Evolutionary conservation across 768 basidiomycete genomes (phyloP).

Genomic region (Russula dissimulans): DNA sequence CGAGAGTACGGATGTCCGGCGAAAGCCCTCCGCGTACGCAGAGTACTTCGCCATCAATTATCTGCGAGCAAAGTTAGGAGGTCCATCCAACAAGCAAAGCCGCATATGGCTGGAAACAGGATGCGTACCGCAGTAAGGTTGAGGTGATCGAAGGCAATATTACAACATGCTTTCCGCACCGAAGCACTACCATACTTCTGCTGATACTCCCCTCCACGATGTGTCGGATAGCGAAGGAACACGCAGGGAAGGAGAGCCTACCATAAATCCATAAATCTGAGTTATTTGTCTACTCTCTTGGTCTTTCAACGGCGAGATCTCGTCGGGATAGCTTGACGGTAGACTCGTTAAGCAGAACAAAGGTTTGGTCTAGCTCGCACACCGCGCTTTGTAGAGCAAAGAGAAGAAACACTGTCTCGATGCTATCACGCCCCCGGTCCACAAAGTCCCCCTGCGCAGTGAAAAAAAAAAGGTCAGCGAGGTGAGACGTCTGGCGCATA

Average conservation of each 20-base stretch:
- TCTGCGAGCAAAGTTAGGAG: constrained; percentile 37
- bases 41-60: constrained; percentile 64
- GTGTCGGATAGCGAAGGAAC: constrained; percentile 3
- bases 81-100: neutral
- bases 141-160: constrained; percentile 33
- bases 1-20: too few relatives aligned
- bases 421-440: too few relatives aligned
- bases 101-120: neutral
- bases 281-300: constrained; percentile 91
- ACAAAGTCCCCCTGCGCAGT: too few relatives aligned
- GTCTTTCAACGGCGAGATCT: constrained; percentile 82
- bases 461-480: neutral
- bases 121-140: constrained; percentile 58
- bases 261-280: too few relatives aligned
- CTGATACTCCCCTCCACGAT: constrained; percentile 36
- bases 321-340: constrained; percentile 65
- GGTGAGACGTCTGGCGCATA: constrained; percentile 8
- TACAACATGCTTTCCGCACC: constrained; percentile 92
- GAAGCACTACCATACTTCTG: too few relatives aligned
- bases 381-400: too few relatives aligned
- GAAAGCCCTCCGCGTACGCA: too few relatives aligned
- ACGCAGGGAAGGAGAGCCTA: too few relatives aligned
- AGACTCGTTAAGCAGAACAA: neutral
- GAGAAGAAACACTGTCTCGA: too few relatives aligned
- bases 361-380: too few relatives aligned